A percentile compares a stretch with the other conserved stretches of the same genome.
Evolutionary conservation across 139 green algal species (phyloP).

Genomic region (Coccomyxa sp.): DNA sequence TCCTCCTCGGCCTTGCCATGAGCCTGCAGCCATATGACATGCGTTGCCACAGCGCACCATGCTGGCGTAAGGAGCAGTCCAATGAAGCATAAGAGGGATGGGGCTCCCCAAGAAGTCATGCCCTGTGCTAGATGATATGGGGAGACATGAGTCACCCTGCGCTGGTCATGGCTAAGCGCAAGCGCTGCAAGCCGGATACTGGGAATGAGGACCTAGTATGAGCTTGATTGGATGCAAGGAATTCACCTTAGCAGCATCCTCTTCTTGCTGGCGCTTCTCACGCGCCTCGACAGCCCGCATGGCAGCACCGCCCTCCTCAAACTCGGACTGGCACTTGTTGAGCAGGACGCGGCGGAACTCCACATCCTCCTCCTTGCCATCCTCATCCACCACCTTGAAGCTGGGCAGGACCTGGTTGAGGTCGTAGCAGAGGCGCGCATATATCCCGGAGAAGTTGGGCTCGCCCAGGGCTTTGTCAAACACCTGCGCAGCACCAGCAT

Average conservation of each 20-base stretch:
- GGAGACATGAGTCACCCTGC: too few relatives aligned
- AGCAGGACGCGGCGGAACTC: conserved; percentile 87
- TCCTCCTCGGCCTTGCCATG: conserved; percentile 24
- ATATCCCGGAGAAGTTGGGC: conserved; percentile 92
- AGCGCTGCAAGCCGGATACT: too few relatives aligned
- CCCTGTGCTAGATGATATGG: too few relatives aligned
- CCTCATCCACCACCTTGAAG: conserved; percentile 18
- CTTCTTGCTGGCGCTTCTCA: conserved; percentile 58
- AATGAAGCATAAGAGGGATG: too few relatives aligned
- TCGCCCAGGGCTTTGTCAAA: conserved; percentile 99
- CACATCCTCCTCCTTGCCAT: background rate
- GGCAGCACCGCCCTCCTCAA: conserved; percentile 70
- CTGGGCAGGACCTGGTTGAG: conserved; percentile 23
- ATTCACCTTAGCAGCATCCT: conserved; percentile 6
- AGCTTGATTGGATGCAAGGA: too few relatives aligned
- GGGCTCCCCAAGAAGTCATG: too few relatives aligned
- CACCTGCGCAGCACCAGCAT: conserved; percentile 41
- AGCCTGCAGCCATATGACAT: background rate
- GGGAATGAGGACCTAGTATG: too few relatives aligned
- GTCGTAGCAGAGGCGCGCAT: conserved; percentile 77
- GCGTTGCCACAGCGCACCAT: too few relatives aligned
- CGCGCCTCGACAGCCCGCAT: conserved; percentile 56
- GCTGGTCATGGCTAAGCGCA: too few relatives aligned
- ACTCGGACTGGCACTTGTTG: conserved; percentile 98
- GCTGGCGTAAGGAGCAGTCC: too few relatives aligned